Base-by-base conservation (phyloP, 2,329 filamentous ascomycete species). In the Aspergillus sp. region DNA sequence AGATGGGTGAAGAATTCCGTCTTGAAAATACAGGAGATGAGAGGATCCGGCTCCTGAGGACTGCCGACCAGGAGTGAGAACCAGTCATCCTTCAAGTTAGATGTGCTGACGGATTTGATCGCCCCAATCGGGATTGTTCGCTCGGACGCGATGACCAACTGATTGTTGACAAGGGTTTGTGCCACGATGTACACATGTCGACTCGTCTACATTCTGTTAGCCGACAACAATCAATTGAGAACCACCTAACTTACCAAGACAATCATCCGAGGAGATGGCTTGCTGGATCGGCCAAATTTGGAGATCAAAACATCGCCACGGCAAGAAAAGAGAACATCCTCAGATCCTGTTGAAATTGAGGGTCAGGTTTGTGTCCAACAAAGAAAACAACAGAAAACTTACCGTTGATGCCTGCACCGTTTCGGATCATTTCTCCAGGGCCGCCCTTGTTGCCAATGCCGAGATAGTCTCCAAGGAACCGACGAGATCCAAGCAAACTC, bases 1-100 rank as follows among this genome's bases (percentile, higher is more conserved):
- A 98, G 83, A 51, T 96, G 90, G 0, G 91, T 94, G 62, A 97
- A 95, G 68, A 98, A 84, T 61, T 98, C 93, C 0, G 93, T 98
- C 74, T 98, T 98, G 67, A 98, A 83, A 13, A 96, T 73, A 61
- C 93, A 98, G 69, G 85, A 95, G 59, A 98, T 69, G 19, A 98
- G 76, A n/a, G 93, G 90, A 66, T 98, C 93, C 0, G 93, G 78
- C 64, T 97, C 91, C 61, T 95, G 89, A 7, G 85, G 84, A 29
- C 90, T 90, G n/a, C 88, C 89, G 36, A 94, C 78, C 3, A 90
- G 88, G 31, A 98, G 75, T 1, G 91, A 89, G 67, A 98, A 96
- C 93, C 93, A 98, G 67, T 98, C 93, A 57, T 98, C 93, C 51
- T 88, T 88, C 48, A 87, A 72, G 11, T 79, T 88, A 2, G 91